Base-by-base conservation (phyloP, 495 filamentous ascomycete genomes). In the Aspergillus saccharolyticus region DNA sequence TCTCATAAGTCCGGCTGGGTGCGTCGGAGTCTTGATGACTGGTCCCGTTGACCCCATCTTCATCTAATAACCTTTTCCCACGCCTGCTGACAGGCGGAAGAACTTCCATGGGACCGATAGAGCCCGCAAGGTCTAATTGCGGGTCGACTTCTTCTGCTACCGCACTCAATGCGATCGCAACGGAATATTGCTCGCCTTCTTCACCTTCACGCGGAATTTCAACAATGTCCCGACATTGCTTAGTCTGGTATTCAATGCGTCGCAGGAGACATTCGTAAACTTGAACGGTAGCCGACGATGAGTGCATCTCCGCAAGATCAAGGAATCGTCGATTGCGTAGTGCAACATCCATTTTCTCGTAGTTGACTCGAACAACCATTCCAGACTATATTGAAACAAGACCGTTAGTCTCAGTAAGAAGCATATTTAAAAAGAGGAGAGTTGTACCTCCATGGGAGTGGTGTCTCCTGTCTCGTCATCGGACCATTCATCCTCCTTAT, bases 251-350 rank as follows among this genome's bases (percentile, higher is more conserved):
- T 62, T 94, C 89, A 14, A 96, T 67, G 2, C 79, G 73, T 20
- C 76, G 78, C 14, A 97, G 81, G 19, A 96, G 74, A 24, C 82
- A 79, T 21, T 80, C 81, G 60, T 96, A 98, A 18, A 97, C 82
- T 48, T 85, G 78, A 3, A 83, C 80, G 0, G 92, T 91, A 0
- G 62, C 64, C 0, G 66, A 43, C 19, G 73, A 70, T 14, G 73
- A 66, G 71, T 83, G 58, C 77, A 76, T 51, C 85, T 86, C 58
- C 83, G 78, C 63, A 73, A 80, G 60, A 78, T 82, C 61, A 42
- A 87, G 82, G 28, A 98, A 85, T 20, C 84, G 84, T 51, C 82
- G 78, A 60, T 87, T 96, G 53, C 94, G 89, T 54, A 95, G 79
- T 17, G 88, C 79, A 15, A 97, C 89, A 4, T 84, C 78, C 45